Base-by-base conservation (phyloP, 306 rosid species). In the Cicer yamashitae region DNA sequence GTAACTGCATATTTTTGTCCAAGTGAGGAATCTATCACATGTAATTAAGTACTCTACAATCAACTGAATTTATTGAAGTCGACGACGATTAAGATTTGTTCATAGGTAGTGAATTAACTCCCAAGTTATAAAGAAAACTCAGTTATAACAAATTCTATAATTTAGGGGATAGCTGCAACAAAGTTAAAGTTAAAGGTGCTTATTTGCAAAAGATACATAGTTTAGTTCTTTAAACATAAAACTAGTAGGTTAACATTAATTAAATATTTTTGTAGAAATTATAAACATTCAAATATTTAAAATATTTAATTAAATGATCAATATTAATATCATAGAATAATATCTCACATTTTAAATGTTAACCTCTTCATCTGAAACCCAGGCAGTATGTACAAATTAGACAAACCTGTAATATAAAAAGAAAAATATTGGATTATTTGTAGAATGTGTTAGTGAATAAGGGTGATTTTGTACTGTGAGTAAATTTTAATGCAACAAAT, bases 21-120 rank as follows among this genome's bases (percentile, higher is more conserved):
- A 15, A 20, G 38, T 39, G 71, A 64, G 54, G 25, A 13, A 71
- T 72, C 51, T 56, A 50, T 72, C 61, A 40, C 44, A 65, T 46
- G 10, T 71, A 64, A 53, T 45, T 41, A 44, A 45, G 63, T 64
- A 48, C 37, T 48, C 6, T 52, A 70, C 34, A 50, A 8, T 41
- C 34, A 10, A 67, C 30, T 62, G 70, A 61, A 76, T 61, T 61
- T 44, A 8, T 62, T 64, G 48, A 63, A 6, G 10, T 30, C 18
- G 10, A 59, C 44, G 12, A 13, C 1, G 10, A 59, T 59, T 30
- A 12, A 12, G 43, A 59, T 59, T 59, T 30, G 17, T 3, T 11
- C 44, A 59, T 59, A 59, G 66, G 17, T 59, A 30, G 30, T 59
- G 43, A 59, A 30, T 30, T 59, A 59, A 59, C 18, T 3, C 37